Conservation (phyloP, 495 filamentous ascomycete genomes). For the Rostrohypoxylon terebratum region DNA sequence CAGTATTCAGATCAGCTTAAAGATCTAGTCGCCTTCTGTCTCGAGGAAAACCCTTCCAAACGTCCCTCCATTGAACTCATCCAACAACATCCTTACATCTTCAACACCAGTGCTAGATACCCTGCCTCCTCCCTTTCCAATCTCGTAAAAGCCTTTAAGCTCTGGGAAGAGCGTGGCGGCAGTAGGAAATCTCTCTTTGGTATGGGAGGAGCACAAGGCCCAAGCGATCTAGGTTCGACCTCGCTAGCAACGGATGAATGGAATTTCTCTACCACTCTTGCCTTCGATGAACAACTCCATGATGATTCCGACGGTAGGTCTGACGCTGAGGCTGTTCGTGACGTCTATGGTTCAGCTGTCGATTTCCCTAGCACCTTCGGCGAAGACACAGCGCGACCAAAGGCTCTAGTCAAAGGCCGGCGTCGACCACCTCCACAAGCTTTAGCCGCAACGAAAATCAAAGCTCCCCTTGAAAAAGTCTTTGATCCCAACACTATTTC, state of each 20-base stretch:
- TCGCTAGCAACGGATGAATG: slow-evolving; percentile 74
- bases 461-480: slow-evolving; percentile 65
- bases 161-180: slow-evolving; percentile 88
- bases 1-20: slow-evolving; percentile 80
- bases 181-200: slow-evolving; percentile 85
- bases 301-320: slow-evolving; percentile 51
- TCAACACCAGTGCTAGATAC: slow-evolving; percentile 71
- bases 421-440: slow-evolving; percentile 64
- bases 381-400: slow-evolving; percentile 59
- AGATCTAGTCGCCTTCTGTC: slow-evolving; percentile 80
- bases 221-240: slow-evolving; percentile 56
- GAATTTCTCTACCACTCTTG: slow-evolving; percentile 91
- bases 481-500: slow-evolving; percentile 69
- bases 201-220: slow-evolving; percentile 75
- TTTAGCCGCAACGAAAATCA: slow-evolving; percentile 52
- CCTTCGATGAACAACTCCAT: slow-evolving; percentile 74
- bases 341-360: slow-evolving; percentile 64
- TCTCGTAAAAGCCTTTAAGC: slow-evolving; percentile 82
- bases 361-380: slow-evolving; percentile 56
- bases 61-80: slow-evolving; percentile 78
- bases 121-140: slow-evolving; percentile 76
- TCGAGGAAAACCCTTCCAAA: slow-evolving; percentile 77
- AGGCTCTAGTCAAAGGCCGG: slow-evolving; percentile 52
- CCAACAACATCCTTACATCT: slow-evolving; percentile 72
- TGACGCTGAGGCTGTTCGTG: slow-evolving; percentile 57